Evolutionary conservation across 768 basidiomycete genomes (phyloP), one percentile per base, ranked within the genome.

Genomic region (Tulasnella sp.): DNA sequence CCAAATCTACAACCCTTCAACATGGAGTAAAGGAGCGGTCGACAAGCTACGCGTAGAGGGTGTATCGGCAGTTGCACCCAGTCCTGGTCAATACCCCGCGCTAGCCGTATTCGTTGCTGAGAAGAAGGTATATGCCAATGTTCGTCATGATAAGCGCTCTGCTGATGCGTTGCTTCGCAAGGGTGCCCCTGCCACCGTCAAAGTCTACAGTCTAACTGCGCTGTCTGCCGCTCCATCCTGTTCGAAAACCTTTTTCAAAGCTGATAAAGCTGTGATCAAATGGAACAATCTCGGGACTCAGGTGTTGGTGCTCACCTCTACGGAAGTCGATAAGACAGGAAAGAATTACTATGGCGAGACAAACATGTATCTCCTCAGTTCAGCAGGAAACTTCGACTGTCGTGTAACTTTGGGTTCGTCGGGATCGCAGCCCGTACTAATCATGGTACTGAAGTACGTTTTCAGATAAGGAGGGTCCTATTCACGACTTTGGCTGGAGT

Each of bases 291-390:
- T 93, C 17, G 96, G 95, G 19, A 95, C 93, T 0, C 89, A 90
- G 68, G 86, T 94, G 1, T 76, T 99, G 58, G 79, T 97, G 61
- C 73, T 97, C 38, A 94, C 95, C 0, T 91, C 94, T 68, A 95
- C 94, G 3, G 96, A 99, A 67, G 94, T 97, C 55, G 95, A 99
- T 68, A 90, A 89, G 69, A 86, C 89, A 48, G 95, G 95, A 72
- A 96, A 89, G 80, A 93, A 86, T 67, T 99, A 99, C 71, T 99
- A 98, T 65, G 96, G 96, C 56, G 95, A 98, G 76, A 96, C 94
- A 2, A 89, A 90, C 54, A 75, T 99, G 67, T 97, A 95, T 73
- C 78, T 97, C 13, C 80, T 98, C 63, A 92, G 85, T 64, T 83
- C 92, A 17, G 86, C 90, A 8, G 94, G 95, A 15, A 88, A 91